phyloP scores from a whole-genome alignment of 1,139 yeast genomes.

The Kurtzmaniella quercitrusa region DNA sequence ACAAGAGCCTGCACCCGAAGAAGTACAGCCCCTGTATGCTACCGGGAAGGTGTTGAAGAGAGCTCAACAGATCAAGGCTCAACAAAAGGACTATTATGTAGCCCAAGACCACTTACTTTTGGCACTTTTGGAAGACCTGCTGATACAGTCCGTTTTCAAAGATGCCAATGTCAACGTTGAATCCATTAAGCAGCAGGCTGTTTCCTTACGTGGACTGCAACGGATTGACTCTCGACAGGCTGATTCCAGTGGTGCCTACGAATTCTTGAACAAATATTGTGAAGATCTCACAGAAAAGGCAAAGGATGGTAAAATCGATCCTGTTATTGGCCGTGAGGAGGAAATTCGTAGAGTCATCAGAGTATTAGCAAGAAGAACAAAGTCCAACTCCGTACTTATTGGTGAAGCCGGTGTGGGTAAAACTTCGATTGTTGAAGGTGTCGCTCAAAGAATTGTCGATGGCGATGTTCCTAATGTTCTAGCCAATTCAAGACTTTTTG shows the following conservation, averaged over 20 bases:
- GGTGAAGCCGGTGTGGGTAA: constrained; percentile 99
- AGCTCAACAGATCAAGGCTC: constrained; percentile 71
- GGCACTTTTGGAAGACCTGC: constrained; percentile 76
- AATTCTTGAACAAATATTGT: constrained; percentile 85
- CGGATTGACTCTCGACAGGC: constrained; percentile 93
- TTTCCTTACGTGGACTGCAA: constrained; percentile 83
- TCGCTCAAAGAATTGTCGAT: constrained; percentile 94
- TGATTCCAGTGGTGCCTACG: constrained; percentile 80
- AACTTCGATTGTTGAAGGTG: constrained; percentile 97
- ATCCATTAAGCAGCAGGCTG: constrained; percentile 74
- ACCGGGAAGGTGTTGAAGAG: constrained; percentile 66
- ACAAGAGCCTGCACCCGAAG: constrained; percentile 83
- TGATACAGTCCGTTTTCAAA: constrained; percentile 70
- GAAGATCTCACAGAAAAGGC: constrained; percentile 92
- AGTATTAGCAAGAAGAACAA: constrained; percentile 90
- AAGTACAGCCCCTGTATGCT: constrained; percentile 64
- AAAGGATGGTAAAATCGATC: constrained; percentile 90
- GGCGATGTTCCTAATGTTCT: constrained; percentile 91
- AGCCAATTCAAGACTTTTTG: constrained; percentile 73
- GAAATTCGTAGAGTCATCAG: constrained; percentile 94
- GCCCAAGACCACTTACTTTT: constrained; percentile 93
- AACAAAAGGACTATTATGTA: constrained; percentile 85
- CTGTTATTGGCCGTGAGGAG: constrained; percentile 98
- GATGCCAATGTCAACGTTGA: constrained; percentile 68
- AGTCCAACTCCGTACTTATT: constrained; percentile 91